Base-by-base conservation (phyloP, 2,329 filamentous ascomycete species). In the Colletotrichum sp. region DNA sequence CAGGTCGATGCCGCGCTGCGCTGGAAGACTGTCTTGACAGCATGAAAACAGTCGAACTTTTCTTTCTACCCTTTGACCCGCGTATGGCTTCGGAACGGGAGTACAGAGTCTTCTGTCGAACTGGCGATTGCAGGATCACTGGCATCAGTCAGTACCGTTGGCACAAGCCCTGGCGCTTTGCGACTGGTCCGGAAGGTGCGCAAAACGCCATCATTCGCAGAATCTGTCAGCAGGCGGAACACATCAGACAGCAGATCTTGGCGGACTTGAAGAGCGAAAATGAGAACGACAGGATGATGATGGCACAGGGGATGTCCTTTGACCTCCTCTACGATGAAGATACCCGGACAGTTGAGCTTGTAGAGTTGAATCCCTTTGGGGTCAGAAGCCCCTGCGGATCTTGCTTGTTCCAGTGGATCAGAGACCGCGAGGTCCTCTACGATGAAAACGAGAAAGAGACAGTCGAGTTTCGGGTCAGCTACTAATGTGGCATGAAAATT, bases 351-450 rank as follows among this genome's bases (percentile, higher is more conserved):
- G 69, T 78, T 48, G 77, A 83, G 79, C 78, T 88, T n/a, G 82
- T 89, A 16, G 85, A 89, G 78, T 79, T 88, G 43, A 88, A 88
- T 71, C 83, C 82, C 2, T 89, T 88, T 78, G 87, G 87, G 0
- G 83, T 82, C 3, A 81, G 84, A 76, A 86, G 85, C 26, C 83
- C 82, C 5, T 88, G 86, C 79, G 86, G 87, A 9, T 85, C 84
- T 30, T 88, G 85, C 77, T 78, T 89, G 30, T 89, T 87, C 75
- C 84, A 88, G 16, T 89, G 86, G 87, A 78, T 86, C 1, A 80
- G 77, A 10, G 85, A 88, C 78, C 79, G 80, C 5, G 78, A 79
- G 6, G 66, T 82, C 8, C 73, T 88, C 52, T 86, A 87, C 76
- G 84, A 85, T 4, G 69, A 82, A 32, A 5, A 13, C 10, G 58